Percentiles rank a stretch among this genome's conserved stretches.
Conservation (phyloP, 225 moss, liverwort and hornwort species). For the Physcomitrellopsis africana region DNA sequence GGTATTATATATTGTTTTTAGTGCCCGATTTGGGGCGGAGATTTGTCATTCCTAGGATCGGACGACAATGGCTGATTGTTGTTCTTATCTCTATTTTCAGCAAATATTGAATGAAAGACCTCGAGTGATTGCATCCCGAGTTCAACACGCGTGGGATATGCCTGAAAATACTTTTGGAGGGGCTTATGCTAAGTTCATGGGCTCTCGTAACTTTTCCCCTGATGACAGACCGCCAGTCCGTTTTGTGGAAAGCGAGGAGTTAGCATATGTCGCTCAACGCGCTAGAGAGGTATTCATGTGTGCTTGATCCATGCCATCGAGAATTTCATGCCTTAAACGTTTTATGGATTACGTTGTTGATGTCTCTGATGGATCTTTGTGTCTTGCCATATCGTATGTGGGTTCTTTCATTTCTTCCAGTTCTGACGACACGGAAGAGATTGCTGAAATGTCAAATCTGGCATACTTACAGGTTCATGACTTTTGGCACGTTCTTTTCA, state of each 20-base stretch:
- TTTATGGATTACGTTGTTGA: not conserved
- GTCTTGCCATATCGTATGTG: not conserved
- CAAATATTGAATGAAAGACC: constrained; percentile 76
- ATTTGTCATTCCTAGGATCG: not conserved
- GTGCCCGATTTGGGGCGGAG: not conserved
- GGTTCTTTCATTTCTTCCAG: not conserved
- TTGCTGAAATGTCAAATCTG: not conserved
- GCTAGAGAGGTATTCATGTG: constrained; percentile 64
- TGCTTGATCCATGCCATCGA: not conserved
- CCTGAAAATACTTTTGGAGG: constrained; percentile 87
- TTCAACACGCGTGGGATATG: constrained; percentile 91
- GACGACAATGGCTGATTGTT: constrained; percentile 5
- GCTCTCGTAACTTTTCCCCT: constrained; percentile 92
- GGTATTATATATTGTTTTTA: not conserved
- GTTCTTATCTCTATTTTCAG: constrained; percentile 38
- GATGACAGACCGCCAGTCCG: constrained; percentile 95
- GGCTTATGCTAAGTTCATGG: constrained; percentile 99
- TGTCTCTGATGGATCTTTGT: not conserved
- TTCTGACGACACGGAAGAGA: constrained; percentile 6
- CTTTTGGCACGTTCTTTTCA: constrained; percentile 95
- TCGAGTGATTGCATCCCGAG: constrained; percentile 77
- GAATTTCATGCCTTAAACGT: not conserved
- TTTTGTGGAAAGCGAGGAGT: constrained; percentile 84
- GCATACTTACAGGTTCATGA: constrained; percentile 71
- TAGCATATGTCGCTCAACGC: constrained; percentile 91